Percentiles rank a stretch among this genome's conserved stretches.
Evolutionary conservation across 164 flowering plant species (phyloP).

Genomic region (Piper betle): DNA sequence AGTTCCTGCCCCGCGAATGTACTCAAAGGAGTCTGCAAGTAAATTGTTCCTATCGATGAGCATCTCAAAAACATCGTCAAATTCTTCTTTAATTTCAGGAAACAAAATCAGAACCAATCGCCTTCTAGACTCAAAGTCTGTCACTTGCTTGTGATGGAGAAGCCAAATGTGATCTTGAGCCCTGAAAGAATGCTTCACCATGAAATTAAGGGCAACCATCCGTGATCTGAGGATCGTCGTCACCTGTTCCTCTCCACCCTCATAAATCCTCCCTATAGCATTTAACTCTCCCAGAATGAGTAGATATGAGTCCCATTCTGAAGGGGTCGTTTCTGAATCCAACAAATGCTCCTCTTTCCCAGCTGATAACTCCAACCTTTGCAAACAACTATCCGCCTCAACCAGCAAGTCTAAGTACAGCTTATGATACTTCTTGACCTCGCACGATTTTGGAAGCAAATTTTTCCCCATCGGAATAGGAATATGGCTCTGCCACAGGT

Average conservation of each 20-base stretch:
- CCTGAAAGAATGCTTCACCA: conserved; percentile 39
- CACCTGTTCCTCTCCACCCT: conserved; percentile 36
- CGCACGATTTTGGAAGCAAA: conserved; percentile 7
- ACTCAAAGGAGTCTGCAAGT: conserved; percentile 73
- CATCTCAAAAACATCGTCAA: conserved; percentile 81
- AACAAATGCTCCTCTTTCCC: conserved; percentile 14
- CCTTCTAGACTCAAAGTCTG: conserved; percentile 62
- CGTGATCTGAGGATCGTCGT: conserved; percentile 33
- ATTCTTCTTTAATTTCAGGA: conserved; percentile 70
- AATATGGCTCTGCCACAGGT: conserved; percentile 14
- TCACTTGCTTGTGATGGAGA: conserved; percentile 55
- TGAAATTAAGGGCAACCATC: conserved; percentile 27
- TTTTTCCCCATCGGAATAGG: conserved; percentile 14
- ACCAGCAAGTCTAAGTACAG: conserved; percentile 29
- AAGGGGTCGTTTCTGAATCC: conserved; percentile 11
- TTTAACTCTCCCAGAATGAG: conserved; percentile 48
- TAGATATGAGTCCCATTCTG: conserved; percentile 43
- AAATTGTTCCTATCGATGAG: conserved; percentile 77
- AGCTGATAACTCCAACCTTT: conserved; percentile 27
- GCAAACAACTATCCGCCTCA: conserved; percentile 33
- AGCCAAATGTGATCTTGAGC: conserved; percentile 70
- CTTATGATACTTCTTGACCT: conserved; percentile 35
- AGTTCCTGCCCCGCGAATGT: conserved; percentile 43
- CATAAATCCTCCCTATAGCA: conserved; percentile 39
- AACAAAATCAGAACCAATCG: conserved; percentile 70